Evolutionary conservation across 1,284 basidiomycete species (phyloP).

Genomic region (Chalciporus sp.): DNA sequence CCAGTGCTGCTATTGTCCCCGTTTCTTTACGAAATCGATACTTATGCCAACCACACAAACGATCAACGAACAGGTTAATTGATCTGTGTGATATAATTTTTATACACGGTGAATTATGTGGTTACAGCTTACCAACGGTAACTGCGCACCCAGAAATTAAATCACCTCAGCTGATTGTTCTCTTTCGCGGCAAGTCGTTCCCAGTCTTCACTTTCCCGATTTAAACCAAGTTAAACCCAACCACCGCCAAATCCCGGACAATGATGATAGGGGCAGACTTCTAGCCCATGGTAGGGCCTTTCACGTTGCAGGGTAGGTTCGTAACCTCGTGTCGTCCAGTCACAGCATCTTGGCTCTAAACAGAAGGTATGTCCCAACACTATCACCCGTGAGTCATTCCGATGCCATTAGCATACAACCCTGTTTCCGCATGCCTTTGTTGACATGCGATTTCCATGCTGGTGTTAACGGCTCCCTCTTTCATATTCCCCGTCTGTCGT

Average conservation of each 20-base stretch:
- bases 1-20: not conserved
- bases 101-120: constrained; percentile 2
- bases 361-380: constrained; percentile 10
- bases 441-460: constrained; percentile 23
- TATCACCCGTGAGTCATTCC: constrained; percentile 9
- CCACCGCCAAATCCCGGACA: not conserved
- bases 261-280: not conserved
- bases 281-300: not conserved
- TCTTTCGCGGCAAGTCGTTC: constrained; percentile 8
- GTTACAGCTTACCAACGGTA: constrained; percentile 4
- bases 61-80: constrained; percentile 17
- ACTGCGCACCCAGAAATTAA: constrained; percentile 16
- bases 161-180: not conserved
- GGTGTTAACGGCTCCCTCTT: constrained; percentile 5
- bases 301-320: constrained; percentile 11
- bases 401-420: constrained; percentile 20
- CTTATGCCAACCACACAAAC: constrained; percentile 17
- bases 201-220: not conserved
- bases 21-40: constrained; percentile 17
- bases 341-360: constrained; percentile 24
- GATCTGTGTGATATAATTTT: constrained; percentile 7
- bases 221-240: not conserved
- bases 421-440: constrained; percentile 25
- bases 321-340: constrained; percentile 19
- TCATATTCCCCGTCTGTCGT: not conserved